A percentile compares a stretch with the other conserved stretches of the same genome.
These are phyloP conservation scores for Candida insectorum DNA, from an alignment of 805 yeast species.

Conservation along the genomic window DNA sequence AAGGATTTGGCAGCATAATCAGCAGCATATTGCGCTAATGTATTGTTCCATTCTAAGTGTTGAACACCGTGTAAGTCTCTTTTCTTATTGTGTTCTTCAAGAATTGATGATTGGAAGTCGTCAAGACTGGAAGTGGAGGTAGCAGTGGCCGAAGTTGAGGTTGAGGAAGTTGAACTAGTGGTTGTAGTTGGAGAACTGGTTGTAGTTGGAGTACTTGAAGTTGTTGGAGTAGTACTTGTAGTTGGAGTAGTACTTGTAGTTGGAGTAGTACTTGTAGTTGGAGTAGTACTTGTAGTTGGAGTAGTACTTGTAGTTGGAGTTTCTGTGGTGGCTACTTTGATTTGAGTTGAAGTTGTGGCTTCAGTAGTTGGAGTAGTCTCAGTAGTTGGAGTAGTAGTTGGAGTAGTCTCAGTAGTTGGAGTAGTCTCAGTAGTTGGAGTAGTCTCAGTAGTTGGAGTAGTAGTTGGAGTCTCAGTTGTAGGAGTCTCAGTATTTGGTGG, in stretches of 20 bases:
- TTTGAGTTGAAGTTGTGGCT: constrained; percentile 5
- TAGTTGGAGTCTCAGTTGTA: constrained; percentile 9
- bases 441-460: constrained; percentile 8
- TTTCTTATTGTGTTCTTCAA: constrained; percentile 33
- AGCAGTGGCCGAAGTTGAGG: constrained; percentile 15
- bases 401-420: constrained; percentile 8
- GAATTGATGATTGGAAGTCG: constrained; percentile 26
- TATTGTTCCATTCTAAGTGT: constrained; percentile 29
- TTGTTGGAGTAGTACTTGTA: constrained; percentile 8
- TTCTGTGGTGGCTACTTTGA: constrained; percentile 10
- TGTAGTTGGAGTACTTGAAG: constrained; percentile 13
- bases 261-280: constrained; percentile 7
- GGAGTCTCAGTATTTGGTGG: constrained; percentile 15
- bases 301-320: constrained; percentile 11
- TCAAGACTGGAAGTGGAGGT: constrained; percentile 11
- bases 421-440: constrained; percentile 7
- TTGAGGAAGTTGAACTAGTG: constrained; percentile 8
- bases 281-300: constrained; percentile 8
- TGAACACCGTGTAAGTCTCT: constrained; percentile 35
- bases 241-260: constrained; percentile 5
- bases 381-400: constrained; percentile 10
- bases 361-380: constrained; percentile 8
- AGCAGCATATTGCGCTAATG: constrained; percentile 33
- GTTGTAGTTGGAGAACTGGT: constrained; percentile 12
- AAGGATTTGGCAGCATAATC: constrained; percentile 50